Evolutionary conservation across 805 yeast species (phyloP), one percentile per base, ranked within the genome.

Genomic region (Yueomyces sinensis): DNA sequence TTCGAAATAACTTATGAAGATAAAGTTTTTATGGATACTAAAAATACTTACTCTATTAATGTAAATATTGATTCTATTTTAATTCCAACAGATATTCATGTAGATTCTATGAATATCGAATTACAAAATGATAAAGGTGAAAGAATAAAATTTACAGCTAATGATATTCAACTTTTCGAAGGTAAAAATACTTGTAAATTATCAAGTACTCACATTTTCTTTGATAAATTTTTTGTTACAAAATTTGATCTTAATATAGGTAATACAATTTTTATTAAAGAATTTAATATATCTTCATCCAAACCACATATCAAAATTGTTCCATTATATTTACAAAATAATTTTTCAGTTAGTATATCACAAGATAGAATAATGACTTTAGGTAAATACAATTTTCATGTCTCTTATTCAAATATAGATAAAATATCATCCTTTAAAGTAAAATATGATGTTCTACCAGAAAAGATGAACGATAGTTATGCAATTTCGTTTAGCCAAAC

Each of bases 221-320:
- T 34, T 40, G 59, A 55, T 5, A 27, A 38, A 16, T 53, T 51
- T 32, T 39, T 37, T 9, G 39, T 49, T 1, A 32, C 41, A 1
- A 40, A 50, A 5, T 23, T 50, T 9, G 56, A 50, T 24, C 34
- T 52, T 14, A 36, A 32, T n/a, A 41, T 54, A 6, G 51, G 50
- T 2, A 43, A 38, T 14, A 53, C 56, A 1, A 43, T 40, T 13
- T 55, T 57, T 25, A 37, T 46, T 3, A 44, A 52, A 32, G 46
- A 50, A 28, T 55, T 48, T 27, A 31, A 34, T 9, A 31, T 37
- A 3, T 32, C 36, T 3, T 24, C 31, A 25, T n/a, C 19, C 23
- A 3, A 29, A 11, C 23, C 35, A 9, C 11, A 19, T 17, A 31
- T 47, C 16, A 29, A 32, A 13, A 37, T 49, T 11, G 34, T 40